A percentile compares a stretch with the other conserved stretches of the same genome.
Conservation (phyloP, 345 rosid genomes). For the Fremontodendron californicum region DNA sequence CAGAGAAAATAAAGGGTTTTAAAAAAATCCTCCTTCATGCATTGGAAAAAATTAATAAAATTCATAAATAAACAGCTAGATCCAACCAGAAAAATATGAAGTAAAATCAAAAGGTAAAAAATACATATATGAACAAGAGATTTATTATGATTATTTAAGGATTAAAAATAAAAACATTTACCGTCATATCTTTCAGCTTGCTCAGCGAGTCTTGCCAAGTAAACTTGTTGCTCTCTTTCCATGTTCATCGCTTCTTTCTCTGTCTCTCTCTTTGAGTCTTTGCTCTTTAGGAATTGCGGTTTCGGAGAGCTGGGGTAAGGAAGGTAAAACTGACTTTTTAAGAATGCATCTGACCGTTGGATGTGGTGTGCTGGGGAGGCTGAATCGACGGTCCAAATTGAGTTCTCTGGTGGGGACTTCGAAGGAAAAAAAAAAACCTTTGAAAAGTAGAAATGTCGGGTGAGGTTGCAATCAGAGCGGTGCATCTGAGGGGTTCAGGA, state of each 20-base stretch:
- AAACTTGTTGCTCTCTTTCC: conserved; percentile 79
- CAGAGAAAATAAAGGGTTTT: neutral
- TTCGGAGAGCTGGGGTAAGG: neutral
- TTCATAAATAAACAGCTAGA: neutral
- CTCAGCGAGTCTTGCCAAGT: conserved; percentile 87
- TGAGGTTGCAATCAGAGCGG: neutral
- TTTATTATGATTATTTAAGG: neutral
- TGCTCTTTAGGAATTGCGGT: neutral
- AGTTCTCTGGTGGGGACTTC: neutral
- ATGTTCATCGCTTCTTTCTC: conserved; percentile 50
- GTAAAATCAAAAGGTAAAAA: neutral
- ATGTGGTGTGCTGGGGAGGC: conserved; percentile 19
- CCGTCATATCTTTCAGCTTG: conserved; percentile 96
- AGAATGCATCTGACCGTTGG: conserved; percentile 33
- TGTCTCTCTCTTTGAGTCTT: neutral
- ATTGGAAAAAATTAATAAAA: neutral
- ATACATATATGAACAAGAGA: neutral
- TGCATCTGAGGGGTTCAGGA: neutral
- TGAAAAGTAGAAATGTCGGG: neutral
- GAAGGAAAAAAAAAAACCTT: neutral
- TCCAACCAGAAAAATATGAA: neutral
- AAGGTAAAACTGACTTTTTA: conserved; percentile 4
- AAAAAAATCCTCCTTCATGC: neutral
- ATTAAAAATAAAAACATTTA: conserved; percentile 16
- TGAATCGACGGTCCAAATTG: conserved; percentile 27